Conservation (phyloP, 2,329 filamentous ascomycete species). For the Aspergillus sp. region DNA sequence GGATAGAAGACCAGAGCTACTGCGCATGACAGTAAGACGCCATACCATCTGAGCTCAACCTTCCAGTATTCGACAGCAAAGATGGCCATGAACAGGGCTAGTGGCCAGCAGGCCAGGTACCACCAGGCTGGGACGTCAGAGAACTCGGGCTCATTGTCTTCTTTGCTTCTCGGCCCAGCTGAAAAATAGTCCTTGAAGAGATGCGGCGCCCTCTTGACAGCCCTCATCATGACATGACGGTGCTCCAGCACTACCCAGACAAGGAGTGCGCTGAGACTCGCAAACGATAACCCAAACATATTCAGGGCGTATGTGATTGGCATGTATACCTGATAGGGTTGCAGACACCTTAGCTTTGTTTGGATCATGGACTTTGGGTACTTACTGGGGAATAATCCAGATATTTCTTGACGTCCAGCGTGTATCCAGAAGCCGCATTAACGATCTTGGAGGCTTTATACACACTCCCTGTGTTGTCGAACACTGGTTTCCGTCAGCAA, state of each 20-base stretch:
- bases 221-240: constrained; percentile 15
- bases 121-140: constrained; percentile 21
- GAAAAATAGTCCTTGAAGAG: background rate
- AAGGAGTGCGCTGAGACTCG: constrained; percentile 56
- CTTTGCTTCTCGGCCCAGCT: constrained; percentile 2
- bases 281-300: constrained; percentile 59
- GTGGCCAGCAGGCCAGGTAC: constrained; percentile 14
- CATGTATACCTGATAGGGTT: constrained; percentile 20
- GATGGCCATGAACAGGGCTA: constrained; percentile 22
- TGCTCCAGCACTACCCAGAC: constrained; percentile 24
- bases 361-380: constrained; percentile 55
- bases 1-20: constrained; percentile 23
- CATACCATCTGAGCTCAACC: constrained; percentile 24
- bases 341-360: constrained; percentile 5
- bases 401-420: constrained; percentile 61
- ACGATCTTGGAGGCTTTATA: constrained; percentile 65
- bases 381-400: constrained; percentile 60
- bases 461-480: constrained; percentile 62
- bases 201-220: background rate
- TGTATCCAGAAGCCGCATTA: constrained; percentile 52
- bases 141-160: background rate
- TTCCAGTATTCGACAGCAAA: constrained; percentile 25
- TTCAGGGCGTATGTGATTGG: constrained; percentile 26
- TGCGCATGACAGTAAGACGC: constrained; percentile 21
- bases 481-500: constrained; percentile 42